Evolutionary conservation across 2,329 filamentous ascomycete species (phyloP).

Genomic region (Colletotrichum sp.): DNA sequence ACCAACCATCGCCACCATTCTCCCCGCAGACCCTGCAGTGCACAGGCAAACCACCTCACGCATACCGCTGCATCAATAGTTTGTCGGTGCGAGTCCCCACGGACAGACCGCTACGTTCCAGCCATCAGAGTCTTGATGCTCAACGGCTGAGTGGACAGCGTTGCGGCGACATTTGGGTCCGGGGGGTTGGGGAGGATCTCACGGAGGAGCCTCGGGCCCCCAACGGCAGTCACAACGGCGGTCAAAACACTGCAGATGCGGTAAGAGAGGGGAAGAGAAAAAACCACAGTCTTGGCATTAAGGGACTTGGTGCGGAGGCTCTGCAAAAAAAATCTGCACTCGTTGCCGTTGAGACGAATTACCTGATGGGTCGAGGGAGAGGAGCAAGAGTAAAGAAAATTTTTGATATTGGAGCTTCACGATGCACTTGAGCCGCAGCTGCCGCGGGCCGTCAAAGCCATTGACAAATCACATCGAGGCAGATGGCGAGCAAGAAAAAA

Average conservation of each 20-base stretch:
- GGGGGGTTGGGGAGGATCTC: slow-evolving; percentile 12
- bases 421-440: slow-evolving; percentile 14
- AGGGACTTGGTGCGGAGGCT: background rate
- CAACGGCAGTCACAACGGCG: slow-evolving; percentile 14
- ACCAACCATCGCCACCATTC: background rate
- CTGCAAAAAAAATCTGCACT: background rate
- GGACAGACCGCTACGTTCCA: slow-evolving; percentile 9
- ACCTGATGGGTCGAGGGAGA: background rate
- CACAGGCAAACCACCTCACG: background rate
- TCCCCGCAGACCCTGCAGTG: background rate
- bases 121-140: background rate
- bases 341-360: slow-evolving; percentile 15
- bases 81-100: background rate
- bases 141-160: background rate
- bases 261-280: background rate
- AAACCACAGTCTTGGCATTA: background rate
- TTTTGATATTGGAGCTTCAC: slow-evolving; percentile 6
- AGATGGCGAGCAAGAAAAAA: background rate
- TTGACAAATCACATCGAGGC: slow-evolving; percentile 15
- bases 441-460: slow-evolving; percentile 7
- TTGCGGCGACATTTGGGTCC: slow-evolving; percentile 1
- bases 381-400: background rate
- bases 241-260: slow-evolving; percentile 11
- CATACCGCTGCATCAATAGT: background rate
- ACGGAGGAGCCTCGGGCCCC: background rate